Percentiles rank a stretch among this genome's conserved stretches.
phyloP scores from a whole-genome alignment of 345 rosid species.

The Orychophragmus violaceus region DNA sequence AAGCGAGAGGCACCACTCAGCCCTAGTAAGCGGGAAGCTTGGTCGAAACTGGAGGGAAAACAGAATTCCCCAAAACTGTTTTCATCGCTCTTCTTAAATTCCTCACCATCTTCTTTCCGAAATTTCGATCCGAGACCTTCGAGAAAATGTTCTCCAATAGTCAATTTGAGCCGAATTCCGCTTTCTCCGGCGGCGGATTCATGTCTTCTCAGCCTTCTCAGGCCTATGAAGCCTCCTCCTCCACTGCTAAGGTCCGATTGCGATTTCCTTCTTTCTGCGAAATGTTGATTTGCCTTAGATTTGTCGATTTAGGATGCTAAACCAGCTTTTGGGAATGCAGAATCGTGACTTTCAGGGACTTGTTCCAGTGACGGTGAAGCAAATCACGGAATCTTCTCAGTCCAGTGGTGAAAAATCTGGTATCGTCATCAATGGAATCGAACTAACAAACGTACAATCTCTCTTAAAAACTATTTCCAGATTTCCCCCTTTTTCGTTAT shows the following conservation, averaged over 20 bases:
- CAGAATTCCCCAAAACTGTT: background rate
- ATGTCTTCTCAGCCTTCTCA: slow-evolving; percentile 63
- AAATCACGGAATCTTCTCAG: slow-evolving; percentile 66
- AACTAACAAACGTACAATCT: slow-evolving; percentile 35
- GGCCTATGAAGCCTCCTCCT: slow-evolving; percentile 37
- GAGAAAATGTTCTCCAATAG: slow-evolving; percentile 58
- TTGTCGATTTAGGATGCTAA: background rate
- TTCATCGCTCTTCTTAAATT: background rate
- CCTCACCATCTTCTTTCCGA: background rate
- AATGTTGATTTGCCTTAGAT: background rate
- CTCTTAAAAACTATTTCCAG: background rate
- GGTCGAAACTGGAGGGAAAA: background rate
- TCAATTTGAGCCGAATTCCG: slow-evolving; percentile 52
- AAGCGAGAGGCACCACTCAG: too few species aligned
- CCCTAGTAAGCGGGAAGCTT: background rate
- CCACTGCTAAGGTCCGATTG: slow-evolving; percentile 43
- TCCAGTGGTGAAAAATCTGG: slow-evolving; percentile 72
- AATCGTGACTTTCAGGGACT: slow-evolving; percentile 64
- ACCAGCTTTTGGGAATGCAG: slow-evolving; percentile 25
- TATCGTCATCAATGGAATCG: slow-evolving; percentile 55
- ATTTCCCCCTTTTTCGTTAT: background rate
- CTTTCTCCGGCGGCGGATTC: slow-evolving; percentile 61
- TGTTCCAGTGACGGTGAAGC: slow-evolving; percentile 79
- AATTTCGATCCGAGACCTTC: too few species aligned
- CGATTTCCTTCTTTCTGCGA: background rate